phyloP scores from a whole-genome alignment of 1,284 basidiomycete species.

The Ustilago curta region DNA sequence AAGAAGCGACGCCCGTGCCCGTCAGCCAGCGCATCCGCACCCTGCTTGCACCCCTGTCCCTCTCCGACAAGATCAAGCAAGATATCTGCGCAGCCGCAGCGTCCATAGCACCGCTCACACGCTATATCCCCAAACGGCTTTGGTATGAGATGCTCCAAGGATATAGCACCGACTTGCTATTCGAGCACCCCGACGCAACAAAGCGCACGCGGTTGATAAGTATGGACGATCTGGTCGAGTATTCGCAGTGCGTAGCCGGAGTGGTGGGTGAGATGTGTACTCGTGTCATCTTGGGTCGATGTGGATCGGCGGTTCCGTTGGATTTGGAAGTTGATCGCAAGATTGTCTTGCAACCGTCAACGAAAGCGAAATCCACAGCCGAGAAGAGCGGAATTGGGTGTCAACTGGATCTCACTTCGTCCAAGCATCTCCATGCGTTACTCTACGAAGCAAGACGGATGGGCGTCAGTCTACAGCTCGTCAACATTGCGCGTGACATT shows the following conservation, averaged over 20 bases:
- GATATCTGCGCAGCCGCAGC: slow-evolving; percentile 48
- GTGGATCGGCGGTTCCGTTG: slow-evolving; percentile 34
- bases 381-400: not conserved
- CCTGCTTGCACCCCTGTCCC: slow-evolving; percentile 13
- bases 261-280: slow-evolving; percentile 64
- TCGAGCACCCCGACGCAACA: slow-evolving; percentile 30
- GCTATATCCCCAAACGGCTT: slow-evolving; percentile 50
- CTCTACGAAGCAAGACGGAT: slow-evolving; percentile 58
- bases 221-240: slow-evolving; percentile 56
- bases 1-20: not conserved
- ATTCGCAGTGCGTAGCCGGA: slow-evolving; percentile 63
- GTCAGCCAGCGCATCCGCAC: slow-evolving; percentile 27
- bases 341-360: slow-evolving; percentile 11
- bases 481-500: slow-evolving; percentile 64
- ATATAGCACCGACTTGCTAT: slow-evolving; percentile 49
- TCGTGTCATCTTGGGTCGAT: slow-evolving; percentile 54
- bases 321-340: slow-evolving; percentile 37
- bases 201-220: slow-evolving; percentile 20
- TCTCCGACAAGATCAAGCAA: slow-evolving; percentile 21
- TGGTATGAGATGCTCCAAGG: slow-evolving; percentile 62
- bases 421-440: slow-evolving; percentile 26
- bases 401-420: slow-evolving; percentile 12
- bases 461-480: slow-evolving; percentile 63
- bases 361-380: not conserved
- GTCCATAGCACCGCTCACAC: slow-evolving; percentile 50